Conservation (phyloP, 1,139 yeast genomes). For the Candida frijolesensis region DNA sequence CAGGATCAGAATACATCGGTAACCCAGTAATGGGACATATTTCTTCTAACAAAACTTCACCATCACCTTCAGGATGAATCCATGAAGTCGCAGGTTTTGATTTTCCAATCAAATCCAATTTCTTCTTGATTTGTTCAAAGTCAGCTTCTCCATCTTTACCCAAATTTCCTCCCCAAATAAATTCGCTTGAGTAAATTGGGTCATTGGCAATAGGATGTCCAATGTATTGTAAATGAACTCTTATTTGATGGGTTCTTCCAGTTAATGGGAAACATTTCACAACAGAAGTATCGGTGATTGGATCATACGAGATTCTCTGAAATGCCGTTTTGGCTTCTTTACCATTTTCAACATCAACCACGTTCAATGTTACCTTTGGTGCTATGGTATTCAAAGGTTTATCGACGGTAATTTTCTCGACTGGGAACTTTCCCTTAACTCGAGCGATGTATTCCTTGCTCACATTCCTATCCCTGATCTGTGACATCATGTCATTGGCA, state of each 20-base stretch:
- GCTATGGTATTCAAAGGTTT: constrained; percentile 72
- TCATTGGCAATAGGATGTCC: constrained; percentile 95
- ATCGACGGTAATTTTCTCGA: constrained; percentile 51
- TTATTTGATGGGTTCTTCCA: constrained; percentile 92
- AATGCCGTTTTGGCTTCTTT: constrained; percentile 64
- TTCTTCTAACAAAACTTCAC: constrained; percentile 62
- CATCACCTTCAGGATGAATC: constrained; percentile 58
- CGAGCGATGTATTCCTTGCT: constrained; percentile 83
- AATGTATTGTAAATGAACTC: constrained; percentile 85
- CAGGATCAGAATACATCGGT: constrained; percentile 86
- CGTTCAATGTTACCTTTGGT: constrained; percentile 78
- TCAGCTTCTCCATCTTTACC: constrained; percentile 59
- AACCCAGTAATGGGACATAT: constrained; percentile 68
- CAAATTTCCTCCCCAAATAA: constrained; percentile 69
- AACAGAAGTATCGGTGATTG: constrained; percentile 57
- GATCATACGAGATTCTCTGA: constrained; percentile 61
- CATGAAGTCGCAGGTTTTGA: constrained; percentile 68
- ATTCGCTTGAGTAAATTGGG: constrained; percentile 72
- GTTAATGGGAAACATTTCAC: constrained; percentile 86
- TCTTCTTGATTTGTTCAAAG: constrained; percentile 42
- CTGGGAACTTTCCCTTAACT: constrained; percentile 84
- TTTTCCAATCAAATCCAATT: constrained; percentile 69
- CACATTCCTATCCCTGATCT: constrained; percentile 75
- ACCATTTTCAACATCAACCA: constrained; percentile 64
- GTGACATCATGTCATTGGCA: constrained; percentile 76